These are phyloP conservation scores for Diplodia corticola DNA, from an alignment of 2,329 filamentous ascomycete genomes.

Conservation along the genomic window DNA sequence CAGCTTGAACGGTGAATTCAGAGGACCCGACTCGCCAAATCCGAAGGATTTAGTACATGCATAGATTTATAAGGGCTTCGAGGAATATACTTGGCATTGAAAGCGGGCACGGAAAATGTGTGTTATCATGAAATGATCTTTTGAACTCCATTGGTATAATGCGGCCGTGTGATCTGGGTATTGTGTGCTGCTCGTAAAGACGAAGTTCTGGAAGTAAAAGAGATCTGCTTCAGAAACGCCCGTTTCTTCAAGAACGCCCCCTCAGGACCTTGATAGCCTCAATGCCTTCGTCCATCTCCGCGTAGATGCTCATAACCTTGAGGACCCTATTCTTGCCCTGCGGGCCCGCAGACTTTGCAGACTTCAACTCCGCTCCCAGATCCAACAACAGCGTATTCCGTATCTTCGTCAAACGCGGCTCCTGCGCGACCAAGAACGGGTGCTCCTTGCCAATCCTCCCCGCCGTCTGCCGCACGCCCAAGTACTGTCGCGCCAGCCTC, in stretches of 20 bases:
- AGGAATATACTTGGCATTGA: constrained; percentile 30
- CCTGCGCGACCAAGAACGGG: constrained; percentile 63
- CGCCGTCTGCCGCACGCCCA: constrained; percentile 55
- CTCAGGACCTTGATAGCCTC: constrained; percentile 57
- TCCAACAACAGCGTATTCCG: constrained; percentile 65
- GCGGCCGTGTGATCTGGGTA: background rate
- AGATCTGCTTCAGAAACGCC: background rate
- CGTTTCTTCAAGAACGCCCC: constrained; percentile 43
- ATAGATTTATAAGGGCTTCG: background rate
- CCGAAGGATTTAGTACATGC: constrained; percentile 38
- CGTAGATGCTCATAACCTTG: constrained; percentile 61
- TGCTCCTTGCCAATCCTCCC: constrained; percentile 57
- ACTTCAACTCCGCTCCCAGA: constrained; percentile 62
- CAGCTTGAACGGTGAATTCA: constrained; percentile 79
- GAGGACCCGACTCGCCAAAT: constrained; percentile 44
- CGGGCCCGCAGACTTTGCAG: constrained; percentile 49
- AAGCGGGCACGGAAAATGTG: constrained; percentile 34
- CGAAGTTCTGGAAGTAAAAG: background rate
- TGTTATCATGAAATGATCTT: constrained; percentile 32
- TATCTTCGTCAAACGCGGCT: constrained; percentile 57
- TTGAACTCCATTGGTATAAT: background rate
- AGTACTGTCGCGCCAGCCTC: constrained; percentile 59
- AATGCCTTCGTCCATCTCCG: constrained; percentile 59
- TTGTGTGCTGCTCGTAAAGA: background rate
- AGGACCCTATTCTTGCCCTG: constrained; percentile 48